Conservation (phyloP, 2,329 filamentous ascomycete species). For the Penicillium hesseltinei region DNA sequence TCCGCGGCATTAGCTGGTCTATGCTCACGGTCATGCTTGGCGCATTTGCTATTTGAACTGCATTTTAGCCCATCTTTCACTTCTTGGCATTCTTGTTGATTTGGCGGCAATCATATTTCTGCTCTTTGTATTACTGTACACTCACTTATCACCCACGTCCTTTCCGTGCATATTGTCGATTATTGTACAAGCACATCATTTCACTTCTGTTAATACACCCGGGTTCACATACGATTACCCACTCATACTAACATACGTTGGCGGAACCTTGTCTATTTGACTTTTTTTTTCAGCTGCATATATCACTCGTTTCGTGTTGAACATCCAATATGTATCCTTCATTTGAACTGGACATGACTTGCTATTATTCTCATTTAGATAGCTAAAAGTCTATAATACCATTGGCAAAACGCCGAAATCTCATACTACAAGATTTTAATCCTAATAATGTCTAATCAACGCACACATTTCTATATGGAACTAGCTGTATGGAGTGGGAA, state of each 20-base stretch:
- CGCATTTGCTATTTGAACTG: constrained; percentile 14
- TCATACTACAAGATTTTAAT: neutral
- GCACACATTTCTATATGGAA: neutral
- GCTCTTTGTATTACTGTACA: constrained; percentile 4
- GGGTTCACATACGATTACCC: constrained; percentile 2
- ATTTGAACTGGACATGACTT: neutral
- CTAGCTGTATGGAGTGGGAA: neutral
- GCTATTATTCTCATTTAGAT: neutral
- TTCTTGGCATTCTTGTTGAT: constrained; percentile 2
- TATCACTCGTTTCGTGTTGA: constrained; percentile 2
- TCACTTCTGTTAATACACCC: constrained; percentile 6
- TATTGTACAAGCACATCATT: neutral
- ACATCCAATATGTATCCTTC: neutral
- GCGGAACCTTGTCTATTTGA: neutral
- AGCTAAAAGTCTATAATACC: neutral
- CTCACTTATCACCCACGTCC: neutral
- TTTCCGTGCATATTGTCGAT: constrained; percentile 1
- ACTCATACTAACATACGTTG: neutral
- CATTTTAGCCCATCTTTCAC: constrained; percentile 3
- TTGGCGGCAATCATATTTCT: constrained; percentile 1
- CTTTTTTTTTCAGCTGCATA: neutral
- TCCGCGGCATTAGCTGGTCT: constrained; percentile 15
- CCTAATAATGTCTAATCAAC: neutral
- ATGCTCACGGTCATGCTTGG: constrained; percentile 14
- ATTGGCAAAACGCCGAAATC: neutral